Evolutionary conservation across 352 stramenopile species (phyloP).

Genomic region (Phytophthora pluvialis): DNA sequence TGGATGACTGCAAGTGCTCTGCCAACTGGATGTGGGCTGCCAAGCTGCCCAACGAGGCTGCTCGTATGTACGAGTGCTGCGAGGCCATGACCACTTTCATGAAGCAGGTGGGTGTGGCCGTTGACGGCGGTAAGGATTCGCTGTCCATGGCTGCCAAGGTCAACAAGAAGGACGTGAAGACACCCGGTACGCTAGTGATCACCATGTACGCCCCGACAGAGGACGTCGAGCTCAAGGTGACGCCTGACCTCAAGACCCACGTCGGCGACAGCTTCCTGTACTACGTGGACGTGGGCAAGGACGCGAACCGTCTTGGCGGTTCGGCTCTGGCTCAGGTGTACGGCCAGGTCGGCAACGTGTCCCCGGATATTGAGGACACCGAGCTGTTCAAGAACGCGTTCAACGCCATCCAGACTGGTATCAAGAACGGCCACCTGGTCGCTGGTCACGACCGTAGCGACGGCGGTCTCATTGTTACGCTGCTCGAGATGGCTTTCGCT

Average conservation of each 20-base stretch:
- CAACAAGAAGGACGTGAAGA: conserved; percentile 96
- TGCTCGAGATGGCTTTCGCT: conserved; percentile 99
- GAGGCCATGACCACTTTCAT: conserved; percentile 96
- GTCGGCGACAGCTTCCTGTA: conserved; percentile 87
- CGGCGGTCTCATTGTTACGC: conserved; percentile 94
- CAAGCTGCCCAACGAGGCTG: conserved; percentile 98
- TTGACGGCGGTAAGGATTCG: conserved; percentile 99
- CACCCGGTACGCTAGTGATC: conserved; percentile 97
- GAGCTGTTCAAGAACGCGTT: conserved; percentile 94
- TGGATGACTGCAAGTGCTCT: conserved; percentile 98
- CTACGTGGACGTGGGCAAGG: conserved; percentile 95
- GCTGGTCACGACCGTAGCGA: conserved; percentile 99
- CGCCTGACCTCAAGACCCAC: conserved; percentile 96
- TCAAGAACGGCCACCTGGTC: conserved; percentile 92
- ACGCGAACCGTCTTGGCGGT: conserved; percentile 93
- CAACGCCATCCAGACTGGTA: conserved; percentile 91
- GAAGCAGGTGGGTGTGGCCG: conserved; percentile 94
- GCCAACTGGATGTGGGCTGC: conserved; percentile 99
- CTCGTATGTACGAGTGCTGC: conserved; percentile 99
- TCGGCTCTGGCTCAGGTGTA: conserved; percentile 96
- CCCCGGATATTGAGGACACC: conserved; percentile 95
- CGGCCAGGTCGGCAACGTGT: conserved; percentile 84
- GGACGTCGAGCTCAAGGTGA: conserved; percentile 97
- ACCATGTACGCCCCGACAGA: conserved; percentile 98
- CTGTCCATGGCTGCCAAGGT: conserved; percentile 98